Base-by-base conservation (phyloP, 192 early-diverging fungal genomes). In the Dimargaris cristalligena region DNA sequence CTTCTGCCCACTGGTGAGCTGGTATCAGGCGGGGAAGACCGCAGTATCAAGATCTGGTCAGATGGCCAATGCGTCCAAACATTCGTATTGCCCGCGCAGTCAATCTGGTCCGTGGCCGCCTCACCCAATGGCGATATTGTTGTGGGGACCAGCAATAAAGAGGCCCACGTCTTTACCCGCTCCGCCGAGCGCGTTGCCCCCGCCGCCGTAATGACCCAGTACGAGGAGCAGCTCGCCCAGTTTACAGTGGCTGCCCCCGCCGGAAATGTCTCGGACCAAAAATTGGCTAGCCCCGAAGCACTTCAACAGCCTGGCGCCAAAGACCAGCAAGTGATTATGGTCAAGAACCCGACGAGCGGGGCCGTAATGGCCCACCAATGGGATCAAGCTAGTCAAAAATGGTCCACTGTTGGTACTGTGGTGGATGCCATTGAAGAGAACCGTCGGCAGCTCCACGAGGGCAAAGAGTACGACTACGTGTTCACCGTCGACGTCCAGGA, bases 401-500 rank as follows among this genome's bases (percentile, higher is more conserved):
- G 97, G 97, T 41, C 63, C 31, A 93, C 94, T 61, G 76, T 97
- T 33, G 97, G 97, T 11, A 82, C 90, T 31, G 91, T 99, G 0
- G 91, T 95, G 0, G 93, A 97, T 70, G 83, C 89, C 2, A 81
- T 84, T 35, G 89, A 86, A 3, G 72, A 73, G 10, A 64, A 75
- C 9, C 67, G 81, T 26, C 97, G 93, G 66, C 84, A 90, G 63
- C 62, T 85, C 29, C 89, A 82, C 65, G 74, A 81, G 4, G 92
- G 94, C 31, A 74, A 77, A 45, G 92, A 97, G 62, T 99, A 99
- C 67, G 96, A 99, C 71, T 93, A 88, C 67, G 88, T 99, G 31
- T 99, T 99, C 75, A 92, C 94, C 64, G 88, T 99, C 25, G 94
- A 97, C 62, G 80, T 97, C 34, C 82, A 83, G 31, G 88, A 86